Base-by-base conservation (phyloP, 768 basidiomycete species). In the Leucosporidium yakuticum region DNA sequence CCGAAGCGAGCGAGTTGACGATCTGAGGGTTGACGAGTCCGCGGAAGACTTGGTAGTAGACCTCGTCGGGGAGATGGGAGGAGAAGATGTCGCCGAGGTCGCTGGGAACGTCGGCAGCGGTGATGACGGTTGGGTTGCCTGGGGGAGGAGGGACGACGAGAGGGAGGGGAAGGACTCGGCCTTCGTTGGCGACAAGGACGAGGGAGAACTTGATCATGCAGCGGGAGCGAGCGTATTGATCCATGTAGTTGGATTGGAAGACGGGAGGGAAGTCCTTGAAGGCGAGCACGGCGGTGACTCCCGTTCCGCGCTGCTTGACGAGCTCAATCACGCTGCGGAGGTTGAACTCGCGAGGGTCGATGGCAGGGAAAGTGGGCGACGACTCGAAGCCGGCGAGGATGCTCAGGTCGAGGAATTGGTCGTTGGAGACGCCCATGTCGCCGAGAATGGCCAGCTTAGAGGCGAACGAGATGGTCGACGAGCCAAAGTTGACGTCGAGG, bases 21-120 rank as follows among this genome's bases (percentile, higher is more conserved):
- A 91, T 87, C 74, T 91, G 90, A 0, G 95, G 91, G 14, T 87
- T 86, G 62, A 97, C 78, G 20, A 98, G 84, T 8, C 96, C 95
- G 23, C 92, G 87, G 49, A 92, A 96, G 71, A 98, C 84, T 78
- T 97, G 96, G 79, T 88, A 97, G 81, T 94, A 98, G 67, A 97
- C 84, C 77, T 98, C 93, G 78, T 98, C 96, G 1, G 95, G 95
- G 31, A 99, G 83, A 55, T 92, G 88, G 79, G 90, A 82, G 15
- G 92, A 94, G 81, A 97, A 98, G 69, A 98, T 89, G 62, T 96
- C 92, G 77, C 95, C 90, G 49, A 99, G 81, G 79, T 98, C 95
- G 59, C 80, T 78, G 4, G 96, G 96, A 65, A 98, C 87, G 76
- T 98, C 96, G 32, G 87, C 86, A 0, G 88, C 85, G 0, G 90